Evolutionary conservation across 306 rosid genomes (phyloP), one percentile per base, ranked within the genome.

Genomic region (Begonia peltatifolia): DNA sequence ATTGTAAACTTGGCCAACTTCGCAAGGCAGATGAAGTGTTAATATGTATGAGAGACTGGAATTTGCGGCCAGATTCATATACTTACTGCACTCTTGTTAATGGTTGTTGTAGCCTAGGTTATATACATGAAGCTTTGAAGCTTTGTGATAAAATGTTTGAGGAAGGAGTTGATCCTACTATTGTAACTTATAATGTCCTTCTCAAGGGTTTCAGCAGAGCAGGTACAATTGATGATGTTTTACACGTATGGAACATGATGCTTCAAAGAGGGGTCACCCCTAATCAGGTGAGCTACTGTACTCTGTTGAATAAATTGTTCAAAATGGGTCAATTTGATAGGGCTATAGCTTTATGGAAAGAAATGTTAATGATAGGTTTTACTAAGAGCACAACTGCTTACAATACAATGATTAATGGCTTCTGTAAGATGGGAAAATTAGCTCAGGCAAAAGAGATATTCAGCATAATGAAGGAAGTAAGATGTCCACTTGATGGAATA

Each of bases 361-460:
- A 82, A 42, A 79, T 70, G 68, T 55, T 89, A 47, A 71, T 75
- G 9, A 67, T 59, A 49, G 83, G 83, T 47, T 82, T 78, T 67
- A 57, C 74, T 11, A 82, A 75, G 63, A 78, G 83, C 53, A 54
- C 25, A 7, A 42, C 76, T 64, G 69, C 78, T 20, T 84, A 76
- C 75, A 89, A 84, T 68, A 80, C 83, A 17, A 75, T 82, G 83
- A 76, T 89, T 3, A 63, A 44, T 65, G 87, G 97, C 61, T 74
- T 89, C 22, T 84, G 94, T 66, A 89, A 85, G 78, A 68, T 80
- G 75, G 94, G 83, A 48, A 82, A 78, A 55, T 42, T 89, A 63
- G 74, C 14, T 16, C 83, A 89, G 67, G 97, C 87, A 1, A 68
- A 56, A 73, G 71, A 75, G 59, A 49, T 74, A 76, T 78, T 80